Base-by-base conservation (phyloP, 768 basidiomycete species). In the Collybia mongolica region DNA sequence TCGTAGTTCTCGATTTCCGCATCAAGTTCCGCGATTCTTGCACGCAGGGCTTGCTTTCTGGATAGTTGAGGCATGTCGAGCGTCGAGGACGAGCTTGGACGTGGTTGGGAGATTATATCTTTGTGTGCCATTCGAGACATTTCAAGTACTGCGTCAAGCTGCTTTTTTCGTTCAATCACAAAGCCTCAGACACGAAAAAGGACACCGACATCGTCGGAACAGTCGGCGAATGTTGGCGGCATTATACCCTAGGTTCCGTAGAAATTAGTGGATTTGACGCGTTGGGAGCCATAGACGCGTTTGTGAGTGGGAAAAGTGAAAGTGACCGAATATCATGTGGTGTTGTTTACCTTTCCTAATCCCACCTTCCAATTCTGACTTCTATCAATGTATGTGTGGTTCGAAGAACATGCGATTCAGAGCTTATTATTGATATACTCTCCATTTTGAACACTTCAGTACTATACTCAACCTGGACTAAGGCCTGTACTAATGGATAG, bases 121-220 rank as follows among this genome's bases (percentile, higher is more conserved):
- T 54, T 46, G 46, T 60, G 44, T 41, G 62, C 60, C 43, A 48
- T 36, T n/a, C 57, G 58, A 40, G 63, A 63, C 36, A 60, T 22
- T 41, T 64, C 57, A 19, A 66, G 49, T 19, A 65, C 46, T 7
- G 53, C 49, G n/a, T 58, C 58, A 23, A 66, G 48, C 65, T 68
- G 32, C 39, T 42, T 7, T 26, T 44, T 29, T 17, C 24, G 7
- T 23, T 36, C 45, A 42, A 9, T 18, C 9, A 22, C 24, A 18
- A 20, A 32, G 2, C 17, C 24, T 15, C 19, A 28, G 48, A 29
- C 20, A 17, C 26, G 32, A 32, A 22, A 29, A 18, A 23, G 38
- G 24, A n/a, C 12, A 59, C 64, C 26, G 51, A 71, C 69, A 55
- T 68, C 69, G 53, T 71, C 67, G 8, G 69, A 69, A 42, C 51